phyloP scores from a whole-genome alignment of 2,329 filamentous ascomycete species.

The Verticillium nonalfalfae region DNA sequence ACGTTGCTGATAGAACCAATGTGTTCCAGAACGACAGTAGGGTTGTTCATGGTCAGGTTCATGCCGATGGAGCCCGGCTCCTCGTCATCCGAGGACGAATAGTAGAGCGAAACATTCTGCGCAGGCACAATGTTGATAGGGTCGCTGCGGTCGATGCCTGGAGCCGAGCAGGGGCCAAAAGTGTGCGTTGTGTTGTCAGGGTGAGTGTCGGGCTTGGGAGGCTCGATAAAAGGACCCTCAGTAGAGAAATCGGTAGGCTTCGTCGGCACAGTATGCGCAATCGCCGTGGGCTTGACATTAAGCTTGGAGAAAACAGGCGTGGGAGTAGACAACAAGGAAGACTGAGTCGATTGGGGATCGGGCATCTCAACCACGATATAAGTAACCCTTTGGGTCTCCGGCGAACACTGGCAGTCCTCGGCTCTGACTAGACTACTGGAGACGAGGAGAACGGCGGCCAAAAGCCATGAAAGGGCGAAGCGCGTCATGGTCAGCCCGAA shows the following conservation, averaged over 20 bases:
- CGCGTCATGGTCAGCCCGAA: conserved; percentile 4
- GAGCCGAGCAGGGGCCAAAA: conserved; percentile 9
- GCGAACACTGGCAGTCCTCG: conserved; percentile 8
- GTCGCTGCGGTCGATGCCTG: conserved; percentile 7
- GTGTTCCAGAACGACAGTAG: conserved; percentile 15
- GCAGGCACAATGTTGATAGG: conserved; percentile 13
- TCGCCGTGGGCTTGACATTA: not conserved
- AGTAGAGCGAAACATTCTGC: conserved; percentile 11
- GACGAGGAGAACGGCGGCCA: conserved; percentile 6
- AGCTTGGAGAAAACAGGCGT: not conserved
- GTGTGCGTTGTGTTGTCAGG: conserved; percentile 17
- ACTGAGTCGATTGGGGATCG: conserved; percentile 4
- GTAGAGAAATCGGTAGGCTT: not conserved
- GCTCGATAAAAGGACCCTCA: not conserved
- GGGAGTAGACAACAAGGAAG: not conserved
- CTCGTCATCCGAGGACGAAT: conserved; percentile 6
- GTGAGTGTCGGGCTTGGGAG: conserved; percentile 15
- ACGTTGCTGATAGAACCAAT: conserved; percentile 11
- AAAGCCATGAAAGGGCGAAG: conserved; percentile 1
- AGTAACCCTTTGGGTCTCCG: conserved; percentile 8
- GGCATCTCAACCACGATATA: conserved; percentile 14
- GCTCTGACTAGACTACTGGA: conserved; percentile 5
- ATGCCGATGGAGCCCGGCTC: conserved; percentile 14
- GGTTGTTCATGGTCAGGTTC: conserved; percentile 12
- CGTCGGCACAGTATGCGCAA: conserved; percentile 1